These are phyloP conservation scores for Dendrobium chrysotoxum DNA, from an alignment of 106 monocot species.

Conservation along the genomic window DNA sequence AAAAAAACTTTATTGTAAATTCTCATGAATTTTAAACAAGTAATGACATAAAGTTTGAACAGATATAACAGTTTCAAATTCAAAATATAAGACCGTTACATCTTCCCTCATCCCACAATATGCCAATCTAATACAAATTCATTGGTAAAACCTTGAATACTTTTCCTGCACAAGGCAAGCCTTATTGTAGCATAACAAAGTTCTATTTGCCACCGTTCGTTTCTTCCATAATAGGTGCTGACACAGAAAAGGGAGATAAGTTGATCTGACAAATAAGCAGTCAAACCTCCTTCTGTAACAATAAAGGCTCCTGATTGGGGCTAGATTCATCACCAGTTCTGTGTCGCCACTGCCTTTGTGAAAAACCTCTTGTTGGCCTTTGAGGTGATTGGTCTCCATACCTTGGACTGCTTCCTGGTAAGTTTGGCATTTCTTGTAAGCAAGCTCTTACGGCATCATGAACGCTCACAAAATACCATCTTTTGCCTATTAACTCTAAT, in stretches of 20 bases:
- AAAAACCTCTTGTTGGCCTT: constrained; percentile 7
- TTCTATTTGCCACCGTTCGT: not conserved
- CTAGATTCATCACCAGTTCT: constrained; percentile 16
- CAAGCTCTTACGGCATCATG: constrained; percentile 96
- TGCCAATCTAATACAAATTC: not conserved
- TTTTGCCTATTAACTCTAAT: constrained; percentile 64
- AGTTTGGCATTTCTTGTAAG: constrained; percentile 62
- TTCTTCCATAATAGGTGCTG: not conserved
- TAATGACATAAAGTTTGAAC: not conserved
- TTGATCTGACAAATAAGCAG: not conserved
- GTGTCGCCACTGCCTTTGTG: constrained; percentile 30
- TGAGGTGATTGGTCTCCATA: constrained; percentile 17
- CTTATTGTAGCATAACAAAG: not conserved
- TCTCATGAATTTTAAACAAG: not conserved
- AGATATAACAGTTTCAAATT: not conserved
- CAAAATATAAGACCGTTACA: not conserved
- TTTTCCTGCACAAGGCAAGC: not conserved
- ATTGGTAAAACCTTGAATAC: not conserved
- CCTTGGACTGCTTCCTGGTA: constrained; percentile 8
- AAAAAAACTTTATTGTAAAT: not conserved
- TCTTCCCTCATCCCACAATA: not conserved
- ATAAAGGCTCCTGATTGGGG: constrained; percentile 25
- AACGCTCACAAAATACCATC: constrained; percentile 92
- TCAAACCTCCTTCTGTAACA: constrained; percentile 25
- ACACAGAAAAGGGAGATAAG: not conserved